These are phyloP conservation scores for Chrysopogon serrulatus DNA, from an alignment of 176 grass and related monocot species.

Conservation along the genomic window DNA sequence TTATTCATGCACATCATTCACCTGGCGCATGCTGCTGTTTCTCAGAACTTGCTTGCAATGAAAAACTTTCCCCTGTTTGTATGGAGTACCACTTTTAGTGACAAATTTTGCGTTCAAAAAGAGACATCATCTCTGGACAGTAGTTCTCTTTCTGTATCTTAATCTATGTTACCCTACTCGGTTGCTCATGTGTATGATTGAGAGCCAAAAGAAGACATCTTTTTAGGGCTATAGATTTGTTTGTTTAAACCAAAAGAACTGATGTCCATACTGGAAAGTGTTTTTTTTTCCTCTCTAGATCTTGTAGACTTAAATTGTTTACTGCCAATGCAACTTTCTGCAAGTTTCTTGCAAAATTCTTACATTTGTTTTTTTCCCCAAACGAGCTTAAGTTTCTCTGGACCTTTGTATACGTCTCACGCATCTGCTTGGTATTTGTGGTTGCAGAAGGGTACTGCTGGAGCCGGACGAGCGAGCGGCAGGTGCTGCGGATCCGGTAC, in stretches of 20 bases:
- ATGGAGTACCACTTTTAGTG: background rate
- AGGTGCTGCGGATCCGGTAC: conserved; percentile 85
- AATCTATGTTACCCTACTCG: background rate
- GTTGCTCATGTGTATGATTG: background rate
- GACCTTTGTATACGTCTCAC: no score
- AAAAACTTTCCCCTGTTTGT: background rate
- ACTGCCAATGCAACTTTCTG: background rate
- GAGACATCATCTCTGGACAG: background rate
- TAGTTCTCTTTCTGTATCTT: background rate
- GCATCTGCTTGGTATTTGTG: background rate
- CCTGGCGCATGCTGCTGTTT: background rate
- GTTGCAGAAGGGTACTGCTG: conserved; percentile 92
- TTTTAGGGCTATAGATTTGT: background rate
- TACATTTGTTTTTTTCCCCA: background rate
- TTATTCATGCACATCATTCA: background rate
- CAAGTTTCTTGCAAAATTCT: background rate
- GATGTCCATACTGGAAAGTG: background rate
- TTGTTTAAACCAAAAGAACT: background rate
- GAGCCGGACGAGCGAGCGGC: conserved; percentile 99
- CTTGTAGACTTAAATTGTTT: background rate
- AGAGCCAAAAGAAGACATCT: background rate
- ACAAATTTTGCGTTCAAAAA: background rate
- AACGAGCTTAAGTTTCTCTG: no score
- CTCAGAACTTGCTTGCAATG: background rate
- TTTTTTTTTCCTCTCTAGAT: background rate